Evolutionary conservation across 2,329 filamentous ascomycete genomes (phyloP).

Genomic region (Fusarium anguioides): DNA sequence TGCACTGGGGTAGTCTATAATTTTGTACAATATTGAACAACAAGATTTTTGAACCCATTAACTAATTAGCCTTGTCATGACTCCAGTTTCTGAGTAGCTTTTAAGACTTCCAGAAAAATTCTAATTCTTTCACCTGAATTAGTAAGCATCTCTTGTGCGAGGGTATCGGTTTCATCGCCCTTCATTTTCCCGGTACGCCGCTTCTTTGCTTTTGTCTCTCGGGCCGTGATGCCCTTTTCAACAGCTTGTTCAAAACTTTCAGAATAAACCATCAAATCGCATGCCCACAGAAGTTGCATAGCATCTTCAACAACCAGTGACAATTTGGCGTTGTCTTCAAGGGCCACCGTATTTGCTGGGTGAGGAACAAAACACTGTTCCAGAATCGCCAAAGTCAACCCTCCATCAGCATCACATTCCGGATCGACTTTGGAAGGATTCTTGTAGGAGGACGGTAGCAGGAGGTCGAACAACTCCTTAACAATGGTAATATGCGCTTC

Average conservation of each 20-base stretch:
- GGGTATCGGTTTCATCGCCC: constrained; percentile 52
- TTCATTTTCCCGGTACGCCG: constrained; percentile 52
- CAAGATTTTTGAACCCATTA: not conserved
- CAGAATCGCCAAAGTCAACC: constrained; percentile 59
- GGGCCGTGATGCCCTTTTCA: constrained; percentile 60
- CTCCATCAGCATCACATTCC: constrained; percentile 51
- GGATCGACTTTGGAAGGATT: constrained; percentile 55
- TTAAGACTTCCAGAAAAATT: constrained; percentile 53
- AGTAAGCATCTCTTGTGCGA: constrained; percentile 57
- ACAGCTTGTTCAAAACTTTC: constrained; percentile 54
- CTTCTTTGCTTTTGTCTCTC: constrained; percentile 59
- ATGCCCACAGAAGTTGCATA: constrained; percentile 63
- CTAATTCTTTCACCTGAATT: constrained; percentile 58
- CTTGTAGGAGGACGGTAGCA: constrained; percentile 56
- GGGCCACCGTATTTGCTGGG: constrained; percentile 68
- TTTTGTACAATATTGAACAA: constrained; percentile 33
- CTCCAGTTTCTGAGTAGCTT: constrained; percentile 35
- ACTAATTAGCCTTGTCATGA: constrained; percentile 10
- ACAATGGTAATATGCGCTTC: constrained; percentile 58
- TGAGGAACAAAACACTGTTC: constrained; percentile 72
- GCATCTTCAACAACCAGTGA: constrained; percentile 75
- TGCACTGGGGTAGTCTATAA: constrained; percentile 37
- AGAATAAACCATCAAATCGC: constrained; percentile 51
- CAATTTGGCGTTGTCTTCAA: constrained; percentile 78
- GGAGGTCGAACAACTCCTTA: constrained; percentile 57